Conservation (phyloP, 345 rosid genomes). For the Brassica nigra region DNA sequence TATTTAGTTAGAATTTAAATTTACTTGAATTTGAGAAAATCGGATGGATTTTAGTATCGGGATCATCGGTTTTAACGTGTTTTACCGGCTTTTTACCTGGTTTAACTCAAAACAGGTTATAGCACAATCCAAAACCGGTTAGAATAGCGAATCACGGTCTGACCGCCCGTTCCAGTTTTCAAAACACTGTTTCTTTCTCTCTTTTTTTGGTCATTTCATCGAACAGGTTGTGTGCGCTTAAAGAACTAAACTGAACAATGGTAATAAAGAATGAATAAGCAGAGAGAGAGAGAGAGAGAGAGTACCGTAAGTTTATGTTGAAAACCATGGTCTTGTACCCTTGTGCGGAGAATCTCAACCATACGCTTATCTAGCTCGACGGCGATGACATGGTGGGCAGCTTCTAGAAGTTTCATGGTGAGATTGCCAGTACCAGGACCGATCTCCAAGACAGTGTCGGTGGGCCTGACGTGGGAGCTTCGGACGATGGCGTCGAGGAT, state of each 20-base stretch:
- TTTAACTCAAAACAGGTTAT: no score
- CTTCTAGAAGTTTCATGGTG: conserved; percentile 75
- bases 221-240: conserved; percentile 37
- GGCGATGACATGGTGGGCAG: conserved; percentile 60
- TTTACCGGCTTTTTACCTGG: no score
- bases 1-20: no score
- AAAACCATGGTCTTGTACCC: conserved; percentile 50
- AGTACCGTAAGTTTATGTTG: conserved; percentile 55
- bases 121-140: no score
- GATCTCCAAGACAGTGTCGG: conserved; percentile 77
- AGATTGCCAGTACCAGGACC: conserved; percentile 96
- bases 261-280: no score
- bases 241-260: background rate
- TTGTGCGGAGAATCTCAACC: conserved; percentile 66
- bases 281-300: background rate
- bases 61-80: no score
- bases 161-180: no score
- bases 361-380: conserved; percentile 77
- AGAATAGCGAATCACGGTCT: no score
- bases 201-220: conserved; percentile 51
- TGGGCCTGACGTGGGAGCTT: conserved; percentile 50
- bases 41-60: no score
- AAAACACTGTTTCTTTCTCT: no score
- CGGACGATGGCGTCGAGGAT: conserved; percentile 73
- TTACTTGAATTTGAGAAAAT: no score